Evolutionary conservation across 106 monocot species (phyloP).

Genomic region (Dendrobium nobile): DNA sequence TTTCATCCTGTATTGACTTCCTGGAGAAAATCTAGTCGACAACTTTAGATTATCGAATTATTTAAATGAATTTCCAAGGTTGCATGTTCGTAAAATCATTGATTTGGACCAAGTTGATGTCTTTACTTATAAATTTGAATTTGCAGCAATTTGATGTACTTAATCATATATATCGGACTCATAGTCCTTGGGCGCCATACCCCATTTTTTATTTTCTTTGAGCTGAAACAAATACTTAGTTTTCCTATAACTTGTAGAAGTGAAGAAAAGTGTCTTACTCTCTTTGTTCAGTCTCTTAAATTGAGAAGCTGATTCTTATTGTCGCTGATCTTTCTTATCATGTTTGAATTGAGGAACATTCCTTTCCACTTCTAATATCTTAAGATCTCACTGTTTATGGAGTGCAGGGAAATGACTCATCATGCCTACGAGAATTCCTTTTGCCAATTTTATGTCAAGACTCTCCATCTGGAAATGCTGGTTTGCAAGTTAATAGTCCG

Average conservation of each 20-base stretch:
- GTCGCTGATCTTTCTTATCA: background rate
- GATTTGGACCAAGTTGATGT: background rate
- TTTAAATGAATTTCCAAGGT: background rate
- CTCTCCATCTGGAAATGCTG: constrained; percentile 78
- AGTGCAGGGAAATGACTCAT: constrained; percentile 74
- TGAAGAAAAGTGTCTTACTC: background rate
- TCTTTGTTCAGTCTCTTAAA: background rate
- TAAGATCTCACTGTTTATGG: background rate
- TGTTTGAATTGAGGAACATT: background rate
- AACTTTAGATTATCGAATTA: background rate
- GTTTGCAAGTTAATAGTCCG: constrained; percentile 64
- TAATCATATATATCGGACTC: too few relatives aligned
- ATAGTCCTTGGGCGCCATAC: background rate
- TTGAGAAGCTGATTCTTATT: background rate
- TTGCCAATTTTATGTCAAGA: constrained; percentile 56
- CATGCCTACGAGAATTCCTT: constrained; percentile 90
- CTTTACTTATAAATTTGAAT: too few relatives aligned
- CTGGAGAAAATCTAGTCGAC: background rate
- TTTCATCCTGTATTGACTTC: background rate
- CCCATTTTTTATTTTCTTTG: background rate
- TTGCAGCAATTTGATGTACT: too few relatives aligned
- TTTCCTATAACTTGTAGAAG: background rate
- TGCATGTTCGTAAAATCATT: background rate
- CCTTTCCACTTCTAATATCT: background rate
- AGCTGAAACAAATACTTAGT: background rate